Conservation (phyloP, 495 filamentous ascomycete species). For the Penicillium fimorum region DNA sequence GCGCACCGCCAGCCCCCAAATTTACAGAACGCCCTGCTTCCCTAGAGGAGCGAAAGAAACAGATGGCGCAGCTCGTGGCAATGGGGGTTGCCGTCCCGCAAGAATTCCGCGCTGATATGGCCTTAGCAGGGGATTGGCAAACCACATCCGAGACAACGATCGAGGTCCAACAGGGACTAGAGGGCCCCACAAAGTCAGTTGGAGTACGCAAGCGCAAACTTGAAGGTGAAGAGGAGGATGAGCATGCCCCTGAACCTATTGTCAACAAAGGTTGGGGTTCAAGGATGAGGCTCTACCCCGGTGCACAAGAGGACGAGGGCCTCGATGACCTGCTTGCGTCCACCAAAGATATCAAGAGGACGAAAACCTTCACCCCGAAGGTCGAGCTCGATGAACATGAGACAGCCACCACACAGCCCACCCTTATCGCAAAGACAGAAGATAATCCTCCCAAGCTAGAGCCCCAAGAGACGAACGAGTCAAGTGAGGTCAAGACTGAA, state of each 20-base stretch:
- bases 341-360: slow-evolving; percentile 50
- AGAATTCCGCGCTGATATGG: slow-evolving; percentile 74
- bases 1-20: slow-evolving; percentile 23
- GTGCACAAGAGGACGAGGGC: slow-evolving; percentile 55
- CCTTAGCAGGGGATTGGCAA: slow-evolving; percentile 89
- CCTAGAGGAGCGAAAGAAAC: slow-evolving; percentile 71
- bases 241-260: slow-evolving; percentile 60
- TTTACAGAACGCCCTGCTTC: slow-evolving; percentile 42
- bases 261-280: slow-evolving; percentile 75
- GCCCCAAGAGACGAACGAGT: slow-evolving; percentile 2
- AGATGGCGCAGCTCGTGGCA: slow-evolving; percentile 81
- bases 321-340: slow-evolving; percentile 66
- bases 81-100: slow-evolving; percentile 86
- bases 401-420: neutral
- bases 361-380: slow-evolving; percentile 22
- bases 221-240: slow-evolving; percentile 55
- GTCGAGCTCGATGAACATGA: slow-evolving; percentile 12
- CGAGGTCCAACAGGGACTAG: slow-evolving; percentile 45
- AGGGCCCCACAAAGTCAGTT: slow-evolving; percentile 30
- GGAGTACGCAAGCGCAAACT: slow-evolving; percentile 70
- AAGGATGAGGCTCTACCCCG: slow-evolving; percentile 63
- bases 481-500: slow-evolving; percentile 29
- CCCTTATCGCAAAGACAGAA: slow-evolving; percentile 20
- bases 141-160: slow-evolving; percentile 57
- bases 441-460: slow-evolving; percentile 4